phyloP scores from a whole-genome alignment of 108 stramenopile species.

The Nitzschia palea region DNA sequence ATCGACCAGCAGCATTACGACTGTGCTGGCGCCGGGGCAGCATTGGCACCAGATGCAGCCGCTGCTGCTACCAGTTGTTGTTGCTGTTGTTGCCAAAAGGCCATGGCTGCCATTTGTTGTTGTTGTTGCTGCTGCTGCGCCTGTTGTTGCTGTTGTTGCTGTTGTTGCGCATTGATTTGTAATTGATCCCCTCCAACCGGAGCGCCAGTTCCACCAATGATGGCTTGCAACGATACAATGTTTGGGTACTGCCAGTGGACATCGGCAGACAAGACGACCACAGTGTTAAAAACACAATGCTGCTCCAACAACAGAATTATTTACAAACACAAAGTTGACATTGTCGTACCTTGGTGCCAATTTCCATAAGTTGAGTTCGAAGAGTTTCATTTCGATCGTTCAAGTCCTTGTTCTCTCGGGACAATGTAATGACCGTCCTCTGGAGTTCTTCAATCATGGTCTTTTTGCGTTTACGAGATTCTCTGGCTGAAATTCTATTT shows the following conservation, averaged over 20 bases:
- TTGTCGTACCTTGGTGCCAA: conserved; percentile 69
- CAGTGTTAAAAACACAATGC: not conserved
- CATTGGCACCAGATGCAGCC: not conserved
- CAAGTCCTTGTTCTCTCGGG: conserved; percentile 83
- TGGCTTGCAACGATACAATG: conserved; percentile 69
- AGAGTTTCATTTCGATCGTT: conserved; percentile 76
- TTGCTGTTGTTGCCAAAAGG: conserved; percentile 4
- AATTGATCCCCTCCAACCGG: not conserved
- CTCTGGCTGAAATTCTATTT: conserved; percentile 86
- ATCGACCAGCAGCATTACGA: too few species aligned
- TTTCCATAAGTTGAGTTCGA: conserved; percentile 71
- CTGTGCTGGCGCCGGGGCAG: too few species aligned
- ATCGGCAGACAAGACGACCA: too few species aligned
- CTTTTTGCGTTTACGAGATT: conserved; percentile 88
- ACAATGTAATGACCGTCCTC: conserved; percentile 79
- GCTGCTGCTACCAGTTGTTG: conserved; percentile 2
- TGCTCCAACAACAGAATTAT: not conserved
- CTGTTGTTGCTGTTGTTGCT: not conserved
- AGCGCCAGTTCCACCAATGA: conserved; percentile 37
- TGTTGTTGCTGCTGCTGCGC: conserved; percentile 3
- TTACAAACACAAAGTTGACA: not conserved
- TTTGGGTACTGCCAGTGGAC: conserved; percentile 63
- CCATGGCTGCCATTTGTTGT: conserved; percentile 5
- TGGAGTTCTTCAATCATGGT: conserved; percentile 90
- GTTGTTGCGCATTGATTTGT: not conserved